Percentiles rank a stretch among this genome's conserved stretches.
phyloP scores from a whole-genome alignment of 441 rosid genomes.

The Gossypium laxum region DNA sequence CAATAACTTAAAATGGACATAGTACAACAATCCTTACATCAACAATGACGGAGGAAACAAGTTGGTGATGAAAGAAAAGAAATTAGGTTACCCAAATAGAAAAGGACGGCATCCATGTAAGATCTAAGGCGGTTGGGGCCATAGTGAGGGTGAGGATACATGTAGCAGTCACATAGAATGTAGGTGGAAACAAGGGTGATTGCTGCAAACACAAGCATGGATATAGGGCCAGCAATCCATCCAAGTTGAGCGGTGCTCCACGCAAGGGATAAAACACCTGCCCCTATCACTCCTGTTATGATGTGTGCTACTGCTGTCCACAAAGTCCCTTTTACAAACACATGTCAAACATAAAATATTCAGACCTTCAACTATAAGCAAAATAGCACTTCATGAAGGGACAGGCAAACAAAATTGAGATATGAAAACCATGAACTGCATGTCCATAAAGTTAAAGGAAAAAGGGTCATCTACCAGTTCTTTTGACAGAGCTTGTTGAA shows the following conservation, averaged over 20 bases:
- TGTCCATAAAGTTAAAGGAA: not conserved
- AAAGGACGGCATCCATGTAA: conserved; percentile 38
- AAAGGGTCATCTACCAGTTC: not conserved
- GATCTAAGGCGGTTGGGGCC: conserved; percentile 40
- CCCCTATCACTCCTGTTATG: conserved; percentile 64
- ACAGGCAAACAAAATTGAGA: no score
- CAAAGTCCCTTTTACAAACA: conserved; percentile 30
- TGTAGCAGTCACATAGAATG: conserved; percentile 55
- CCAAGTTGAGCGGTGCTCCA: conserved; percentile 64
- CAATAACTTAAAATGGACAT: no score
- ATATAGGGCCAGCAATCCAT: conserved; percentile 54
- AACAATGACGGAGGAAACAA: not conserved
- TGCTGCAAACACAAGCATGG: conserved; percentile 34
- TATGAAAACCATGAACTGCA: not conserved
- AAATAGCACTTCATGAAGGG: no score
- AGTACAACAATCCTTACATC: no score
- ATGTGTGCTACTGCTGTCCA: conserved; percentile 57
- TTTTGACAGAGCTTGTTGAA: not conserved
- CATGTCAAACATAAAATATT: not conserved
- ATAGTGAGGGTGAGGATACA: conserved; percentile 35
- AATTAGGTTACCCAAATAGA: conserved; percentile 26
- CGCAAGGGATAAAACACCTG: conserved; percentile 63
- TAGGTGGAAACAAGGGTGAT: conserved; percentile 32
- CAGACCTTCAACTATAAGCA: no score
- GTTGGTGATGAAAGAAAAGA: not conserved